Evolutionary conservation across 805 yeast genomes (phyloP).

Genomic region (Isabelozyma heimii): DNA sequence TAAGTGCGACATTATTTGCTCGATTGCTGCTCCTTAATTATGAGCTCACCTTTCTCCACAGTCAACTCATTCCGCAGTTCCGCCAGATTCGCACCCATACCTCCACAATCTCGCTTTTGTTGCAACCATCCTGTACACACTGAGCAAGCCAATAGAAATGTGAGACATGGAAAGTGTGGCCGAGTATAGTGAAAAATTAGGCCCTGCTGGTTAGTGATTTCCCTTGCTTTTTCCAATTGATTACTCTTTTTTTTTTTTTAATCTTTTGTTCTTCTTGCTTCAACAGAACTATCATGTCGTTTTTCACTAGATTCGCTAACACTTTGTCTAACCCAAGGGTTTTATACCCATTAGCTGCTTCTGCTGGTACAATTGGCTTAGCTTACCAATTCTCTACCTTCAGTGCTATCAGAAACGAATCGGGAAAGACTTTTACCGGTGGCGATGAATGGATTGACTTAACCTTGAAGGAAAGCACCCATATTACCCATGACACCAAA

Average conservation of each 20-base stretch:
- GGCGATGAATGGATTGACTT: slow-evolving; percentile 72
- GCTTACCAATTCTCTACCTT: slow-evolving; percentile 25
- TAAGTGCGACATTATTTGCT: too few relatives aligned
- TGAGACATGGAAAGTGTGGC: background rate
- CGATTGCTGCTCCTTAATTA: too few relatives aligned
- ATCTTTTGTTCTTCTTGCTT: too few relatives aligned
- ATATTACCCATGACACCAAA: slow-evolving; percentile 62
- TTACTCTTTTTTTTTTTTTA: too few relatives aligned
- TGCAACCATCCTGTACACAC: background rate
- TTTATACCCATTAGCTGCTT: slow-evolving; percentile 27
- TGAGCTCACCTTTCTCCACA: too few relatives aligned
- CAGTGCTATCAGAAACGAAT: slow-evolving; percentile 29
- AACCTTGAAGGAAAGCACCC: slow-evolving; percentile 47
- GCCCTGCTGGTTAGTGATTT: background rate
- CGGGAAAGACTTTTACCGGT: slow-evolving; percentile 53
- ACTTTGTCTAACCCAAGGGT: slow-evolving; percentile 20
- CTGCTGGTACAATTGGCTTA: slow-evolving; percentile 33
- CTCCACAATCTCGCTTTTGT: background rate
- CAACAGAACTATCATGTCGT: slow-evolving; percentile 13
- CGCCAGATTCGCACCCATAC: background rate
- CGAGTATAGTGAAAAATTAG: background rate
- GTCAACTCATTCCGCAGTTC: too few relatives aligned
- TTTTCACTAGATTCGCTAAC: slow-evolving; percentile 18
- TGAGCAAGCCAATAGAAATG: background rate
- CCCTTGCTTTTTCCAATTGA: too few relatives aligned